These are phyloP conservation scores for Penicillium polonicum DNA, from an alignment of 2,329 filamentous ascomycete species.

Conservation along the genomic window DNA sequence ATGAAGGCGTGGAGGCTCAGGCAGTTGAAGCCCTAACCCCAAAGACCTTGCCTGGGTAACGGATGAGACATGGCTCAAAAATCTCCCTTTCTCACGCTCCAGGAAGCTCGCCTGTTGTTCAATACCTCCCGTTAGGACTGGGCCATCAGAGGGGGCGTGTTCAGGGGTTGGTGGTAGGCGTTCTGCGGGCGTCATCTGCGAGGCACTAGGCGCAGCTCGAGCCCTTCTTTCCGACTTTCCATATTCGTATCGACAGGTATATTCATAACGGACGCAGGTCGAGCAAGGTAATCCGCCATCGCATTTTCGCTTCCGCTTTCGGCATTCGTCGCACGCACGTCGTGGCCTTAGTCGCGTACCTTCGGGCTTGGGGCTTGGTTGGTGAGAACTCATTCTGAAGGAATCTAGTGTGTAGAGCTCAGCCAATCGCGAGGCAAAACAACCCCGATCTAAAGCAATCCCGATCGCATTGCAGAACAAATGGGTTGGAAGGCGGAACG, in stretches of 20 bases:
- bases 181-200: neutral
- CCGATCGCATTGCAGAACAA: neutral
- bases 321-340: neutral
- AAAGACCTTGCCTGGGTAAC: conserved; percentile 23
- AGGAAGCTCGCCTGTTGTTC: neutral
- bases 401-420: neutral
- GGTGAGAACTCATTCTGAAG: neutral
- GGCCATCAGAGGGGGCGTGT: neutral
- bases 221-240: conserved; percentile 31
- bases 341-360: neutral
- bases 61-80: neutral
- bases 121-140: neutral
- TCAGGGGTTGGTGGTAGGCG: neutral
- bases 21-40: conserved; percentile 32
- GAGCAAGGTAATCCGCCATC: conserved; percentile 20
- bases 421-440: neutral
- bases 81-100: neutral
- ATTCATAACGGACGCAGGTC: conserved; percentile 19
- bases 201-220: conserved; percentile 34
- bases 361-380: neutral
- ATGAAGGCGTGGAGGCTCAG: conserved; percentile 37
- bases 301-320: conserved; percentile 20
- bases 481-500: neutral
- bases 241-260: conserved; percentile 17
- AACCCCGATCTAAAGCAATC: neutral